phyloP scores from a whole-genome alignment of 805 yeast genomes.

The Suhomyces sp. region DNA sequence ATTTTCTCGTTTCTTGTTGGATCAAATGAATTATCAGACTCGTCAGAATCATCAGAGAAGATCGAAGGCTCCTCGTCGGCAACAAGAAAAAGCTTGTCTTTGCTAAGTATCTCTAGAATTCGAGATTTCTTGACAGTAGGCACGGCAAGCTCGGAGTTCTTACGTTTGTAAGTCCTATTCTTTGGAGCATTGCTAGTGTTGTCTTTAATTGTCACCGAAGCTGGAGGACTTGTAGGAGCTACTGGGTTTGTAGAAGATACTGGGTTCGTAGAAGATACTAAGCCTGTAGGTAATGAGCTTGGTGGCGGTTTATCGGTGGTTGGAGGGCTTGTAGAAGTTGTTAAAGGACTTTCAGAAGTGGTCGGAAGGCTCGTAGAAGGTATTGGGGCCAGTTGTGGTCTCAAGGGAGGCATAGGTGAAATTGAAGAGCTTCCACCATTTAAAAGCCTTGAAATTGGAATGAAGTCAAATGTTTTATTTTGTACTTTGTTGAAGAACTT shows the following conservation, averaged over 20 bases:
- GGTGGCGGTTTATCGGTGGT: too few species aligned
- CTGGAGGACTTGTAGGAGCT: background rate
- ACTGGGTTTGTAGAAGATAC: background rate
- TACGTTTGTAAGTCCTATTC: background rate
- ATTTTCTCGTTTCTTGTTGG: constrained; percentile 8
- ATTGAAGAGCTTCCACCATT: background rate
- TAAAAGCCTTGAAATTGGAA: background rate
- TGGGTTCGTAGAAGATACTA: background rate
- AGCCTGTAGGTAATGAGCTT: too few species aligned
- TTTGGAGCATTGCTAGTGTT: background rate
- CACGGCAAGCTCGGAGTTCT: background rate
- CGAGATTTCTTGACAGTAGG: constrained; percentile 10
- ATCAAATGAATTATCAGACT: constrained; percentile 12
- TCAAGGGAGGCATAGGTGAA: background rate
- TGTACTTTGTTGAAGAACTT: constrained; percentile 3
- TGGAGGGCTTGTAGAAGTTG: background rate
- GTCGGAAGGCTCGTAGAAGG: background rate
- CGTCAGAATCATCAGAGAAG: constrained; percentile 12
- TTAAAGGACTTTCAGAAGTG: too few species aligned
- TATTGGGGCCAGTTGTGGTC: background rate
- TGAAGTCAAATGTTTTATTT: background rate
- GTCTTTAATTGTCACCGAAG: background rate
- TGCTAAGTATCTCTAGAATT: constrained; percentile 7
- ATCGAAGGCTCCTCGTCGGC: constrained; percentile 2
- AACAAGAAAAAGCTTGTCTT: constrained; percentile 8